Conservation (phyloP, 805 yeast genomes). For the Nakazawaea anatomiae region DNA sequence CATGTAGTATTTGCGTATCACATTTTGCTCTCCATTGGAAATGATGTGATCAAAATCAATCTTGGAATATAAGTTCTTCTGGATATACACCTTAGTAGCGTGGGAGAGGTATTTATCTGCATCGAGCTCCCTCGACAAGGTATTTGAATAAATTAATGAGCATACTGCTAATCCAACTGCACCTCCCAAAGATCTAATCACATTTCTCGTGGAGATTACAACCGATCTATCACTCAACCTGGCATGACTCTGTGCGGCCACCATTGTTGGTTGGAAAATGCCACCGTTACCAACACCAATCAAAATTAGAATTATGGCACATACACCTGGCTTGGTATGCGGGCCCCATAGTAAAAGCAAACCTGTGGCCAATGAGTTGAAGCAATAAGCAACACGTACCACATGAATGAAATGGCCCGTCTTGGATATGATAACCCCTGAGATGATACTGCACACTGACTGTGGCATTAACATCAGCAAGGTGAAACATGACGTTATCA, state of each 20-base stretch:
- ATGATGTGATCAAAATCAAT: constrained; percentile 17
- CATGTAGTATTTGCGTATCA: constrained; percentile 27
- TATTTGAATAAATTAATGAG: constrained; percentile 23
- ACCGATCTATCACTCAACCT: constrained; percentile 49
- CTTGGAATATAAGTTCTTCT: constrained; percentile 20
- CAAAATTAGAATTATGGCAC: constrained; percentile 28
- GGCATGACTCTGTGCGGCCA: constrained; percentile 51
- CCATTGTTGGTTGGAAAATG: constrained; percentile 50
- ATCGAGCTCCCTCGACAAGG: constrained; percentile 14
- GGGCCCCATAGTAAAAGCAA: constrained; percentile 29
- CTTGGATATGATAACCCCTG: constrained; percentile 40
- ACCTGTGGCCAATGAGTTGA: constrained; percentile 37
- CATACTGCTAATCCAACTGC: constrained; percentile 49
- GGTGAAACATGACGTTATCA: constrained; percentile 33
- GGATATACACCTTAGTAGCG: constrained; percentile 15
- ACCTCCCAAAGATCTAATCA: constrained; percentile 56
- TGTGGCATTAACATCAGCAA: constrained; percentile 40
- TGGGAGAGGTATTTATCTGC: constrained; percentile 8
- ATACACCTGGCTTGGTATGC: constrained; percentile 25
- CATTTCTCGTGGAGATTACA: constrained; percentile 51
- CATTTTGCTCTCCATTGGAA: constrained; percentile 18
- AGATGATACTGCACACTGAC: constrained; percentile 33
- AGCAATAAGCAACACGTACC: constrained; percentile 32
- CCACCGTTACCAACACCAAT: constrained; percentile 41
- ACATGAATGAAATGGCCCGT: constrained; percentile 37